Conservation (phyloP, 2,329 filamentous ascomycete species). For the Phialophora chinensis region DNA sequence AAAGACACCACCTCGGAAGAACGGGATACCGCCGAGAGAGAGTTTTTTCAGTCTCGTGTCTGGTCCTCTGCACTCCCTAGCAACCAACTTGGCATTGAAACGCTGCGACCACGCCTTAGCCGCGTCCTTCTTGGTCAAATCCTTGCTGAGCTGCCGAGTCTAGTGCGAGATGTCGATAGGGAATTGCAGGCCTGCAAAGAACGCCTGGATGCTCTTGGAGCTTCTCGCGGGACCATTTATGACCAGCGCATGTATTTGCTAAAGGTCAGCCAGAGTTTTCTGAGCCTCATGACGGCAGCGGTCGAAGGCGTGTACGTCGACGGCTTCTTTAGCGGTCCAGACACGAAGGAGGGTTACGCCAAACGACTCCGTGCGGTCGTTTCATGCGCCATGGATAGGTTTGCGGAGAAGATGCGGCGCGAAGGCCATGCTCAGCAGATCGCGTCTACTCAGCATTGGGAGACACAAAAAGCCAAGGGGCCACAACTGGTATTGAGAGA, state of each 20-base stretch:
- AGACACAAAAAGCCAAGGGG: not conserved
- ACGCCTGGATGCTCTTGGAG: slow-evolving; percentile 57
- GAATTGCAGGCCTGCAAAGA: slow-evolving; percentile 46
- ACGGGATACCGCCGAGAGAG: slow-evolving; percentile 44
- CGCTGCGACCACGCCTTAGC: slow-evolving; percentile 44
- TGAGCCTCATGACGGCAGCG: slow-evolving; percentile 47
- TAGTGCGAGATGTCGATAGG: slow-evolving; percentile 48
- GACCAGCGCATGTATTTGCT: slow-evolving; percentile 46
- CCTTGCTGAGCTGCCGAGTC: slow-evolving; percentile 42
- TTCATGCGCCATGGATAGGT: slow-evolving; percentile 41
- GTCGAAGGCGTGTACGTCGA: slow-evolving; percentile 52
- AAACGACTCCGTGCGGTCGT: slow-evolving; percentile 43
- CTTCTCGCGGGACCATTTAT: slow-evolving; percentile 42
- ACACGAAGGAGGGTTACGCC: slow-evolving; percentile 33
- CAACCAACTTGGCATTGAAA: slow-evolving; percentile 42
- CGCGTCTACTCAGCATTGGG: slow-evolving; percentile 15
- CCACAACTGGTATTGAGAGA: slow-evolving; percentile 20
- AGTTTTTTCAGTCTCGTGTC: slow-evolving; percentile 44
- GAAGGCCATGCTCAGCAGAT: slow-evolving; percentile 32
- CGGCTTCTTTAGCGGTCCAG: slow-evolving; percentile 47
- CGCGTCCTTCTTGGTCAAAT: slow-evolving; percentile 46
- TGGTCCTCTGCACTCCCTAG: slow-evolving; percentile 40
- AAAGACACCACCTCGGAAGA: slow-evolving; percentile 27
- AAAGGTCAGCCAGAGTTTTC: slow-evolving; percentile 48
- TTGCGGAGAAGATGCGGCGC: slow-evolving; percentile 36